Evolutionary conservation across 2,329 filamentous ascomycete genomes (phyloP).

Genomic region (Fusarium sacchari): DNA sequence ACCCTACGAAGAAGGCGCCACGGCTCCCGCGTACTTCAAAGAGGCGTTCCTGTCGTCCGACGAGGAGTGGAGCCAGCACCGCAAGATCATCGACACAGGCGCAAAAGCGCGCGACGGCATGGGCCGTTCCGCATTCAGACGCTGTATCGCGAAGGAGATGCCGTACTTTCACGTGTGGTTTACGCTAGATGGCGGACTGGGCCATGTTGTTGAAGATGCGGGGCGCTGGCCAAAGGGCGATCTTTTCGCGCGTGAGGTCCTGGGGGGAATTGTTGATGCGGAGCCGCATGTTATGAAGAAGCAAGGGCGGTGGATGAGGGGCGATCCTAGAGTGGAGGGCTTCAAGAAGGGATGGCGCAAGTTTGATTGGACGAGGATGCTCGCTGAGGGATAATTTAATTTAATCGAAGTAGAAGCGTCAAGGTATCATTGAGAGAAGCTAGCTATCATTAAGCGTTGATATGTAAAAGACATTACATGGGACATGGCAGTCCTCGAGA

Average conservation of each 20-base stretch:
- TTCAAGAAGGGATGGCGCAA: constrained; percentile 90
- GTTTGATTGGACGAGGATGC: constrained; percentile 84
- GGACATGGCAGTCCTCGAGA: constrained; percentile 28
- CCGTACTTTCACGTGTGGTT: constrained; percentile 99
- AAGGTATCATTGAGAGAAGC: neutral
- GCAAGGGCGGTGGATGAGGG: constrained; percentile 84
- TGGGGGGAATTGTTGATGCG: constrained; percentile 90
- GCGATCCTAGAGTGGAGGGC: constrained; percentile 74
- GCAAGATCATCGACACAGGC: constrained; percentile 90
- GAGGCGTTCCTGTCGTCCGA: constrained; percentile 91
- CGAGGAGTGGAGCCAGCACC: constrained; percentile 95
- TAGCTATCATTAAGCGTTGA: constrained; percentile 15
- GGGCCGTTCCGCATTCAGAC: constrained; percentile 84
- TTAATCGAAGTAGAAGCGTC: neutral
- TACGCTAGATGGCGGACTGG: constrained; percentile 87
- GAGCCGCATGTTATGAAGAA: constrained; percentile 86
- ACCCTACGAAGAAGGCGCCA: constrained; percentile 90
- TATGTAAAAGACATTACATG: constrained; percentile 40
- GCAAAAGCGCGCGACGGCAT: constrained; percentile 69
- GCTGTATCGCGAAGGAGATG: constrained; percentile 90
- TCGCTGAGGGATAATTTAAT: constrained; percentile 52
- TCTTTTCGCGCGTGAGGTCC: constrained; percentile 88
- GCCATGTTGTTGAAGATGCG: constrained; percentile 90
- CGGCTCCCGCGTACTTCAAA: constrained; percentile 91
- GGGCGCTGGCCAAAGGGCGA: constrained; percentile 89